A percentile compares a stretch with the other conserved stretches of the same genome.
These are phyloP conservation scores for Alternaria triticimaculans DNA, from an alignment of 2,329 filamentous ascomycete species.

Conservation along the genomic window DNA sequence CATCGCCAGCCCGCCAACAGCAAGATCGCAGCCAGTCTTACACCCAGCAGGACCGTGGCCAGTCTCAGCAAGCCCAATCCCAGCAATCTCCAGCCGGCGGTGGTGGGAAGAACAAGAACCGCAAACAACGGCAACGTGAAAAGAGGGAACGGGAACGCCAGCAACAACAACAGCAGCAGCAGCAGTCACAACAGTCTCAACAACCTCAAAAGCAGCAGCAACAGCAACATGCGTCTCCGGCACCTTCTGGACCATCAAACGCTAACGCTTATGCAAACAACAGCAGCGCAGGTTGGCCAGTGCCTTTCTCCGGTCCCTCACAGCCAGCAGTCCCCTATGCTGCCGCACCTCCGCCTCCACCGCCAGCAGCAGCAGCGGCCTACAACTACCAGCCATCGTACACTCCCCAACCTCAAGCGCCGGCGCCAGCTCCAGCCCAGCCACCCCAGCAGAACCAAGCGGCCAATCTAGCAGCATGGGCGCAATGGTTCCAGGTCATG, in stretches of 20 bases:
- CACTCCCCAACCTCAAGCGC: constrained; percentile 19
- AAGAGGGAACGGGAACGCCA: constrained; percentile 36
- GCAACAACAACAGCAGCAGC: constrained; percentile 26
- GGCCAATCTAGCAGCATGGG: constrained; percentile 37
- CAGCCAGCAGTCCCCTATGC: constrained; percentile 27
- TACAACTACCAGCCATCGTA: constrained; percentile 23
- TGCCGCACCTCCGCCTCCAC: constrained; percentile 21
- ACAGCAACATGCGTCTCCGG: constrained; percentile 26
- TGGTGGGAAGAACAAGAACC: constrained; percentile 39
- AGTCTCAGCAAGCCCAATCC: constrained; percentile 9
- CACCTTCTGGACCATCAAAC: constrained; percentile 26
- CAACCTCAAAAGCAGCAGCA: constrained; percentile 18
- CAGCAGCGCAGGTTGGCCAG: constrained; percentile 27
- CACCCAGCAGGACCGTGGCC: constrained; percentile 6
- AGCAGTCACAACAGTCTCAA: constrained; percentile 16
- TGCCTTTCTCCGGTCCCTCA: constrained; percentile 21
- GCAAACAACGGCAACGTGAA: constrained; percentile 37
- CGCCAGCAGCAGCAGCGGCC: constrained; percentile 20
- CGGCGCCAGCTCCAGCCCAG: not conserved
- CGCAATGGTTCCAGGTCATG: constrained; percentile 36
- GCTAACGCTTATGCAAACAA: constrained; percentile 30
- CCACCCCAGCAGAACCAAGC: constrained; percentile 32
- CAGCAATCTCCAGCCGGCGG: constrained; percentile 33
- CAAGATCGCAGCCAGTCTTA: constrained; percentile 35
- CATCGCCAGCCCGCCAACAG: constrained; percentile 27